Base-by-base conservation (phyloP, 441 rosid genomes). In the Arabidopsis hybrid region DNA sequence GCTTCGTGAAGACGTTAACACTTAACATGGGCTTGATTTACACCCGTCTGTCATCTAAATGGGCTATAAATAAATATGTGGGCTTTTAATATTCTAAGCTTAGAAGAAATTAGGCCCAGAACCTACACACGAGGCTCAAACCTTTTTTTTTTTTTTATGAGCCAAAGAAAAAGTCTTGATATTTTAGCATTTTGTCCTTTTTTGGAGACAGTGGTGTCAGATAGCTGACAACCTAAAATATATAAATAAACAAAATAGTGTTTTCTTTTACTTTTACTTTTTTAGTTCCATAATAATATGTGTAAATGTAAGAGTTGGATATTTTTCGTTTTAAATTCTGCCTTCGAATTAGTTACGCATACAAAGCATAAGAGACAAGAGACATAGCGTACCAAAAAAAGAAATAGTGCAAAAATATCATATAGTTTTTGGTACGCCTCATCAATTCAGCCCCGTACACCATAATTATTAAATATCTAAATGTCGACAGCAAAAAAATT, bases 151-250 rank as follows among this genome's bases (percentile, higher is more conserved):
- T 21, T 5, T 51, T 29, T 47, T 21, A 18, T n/a, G 57, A 67
- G 50, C 50, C 35, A 14, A 10, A 42, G 36, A 43, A 52, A 43
- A 47, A 53, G 43, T n/a, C 52, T 45, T 69, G 70, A 75, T 60
- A 45, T 69, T 69, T 76, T 69, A 49, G 31, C 47, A 38, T 56
- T 63, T 76, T 76, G 75, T 69, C 71, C 21, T 63, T 65, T 51
- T 52, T 35, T 16, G 39, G 32, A n/a, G 75, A 70, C 79, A 76
- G 52, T 47, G 60, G 75, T 76, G 79, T 70, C 75, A 76, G 75
- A 46, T 39, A 52, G 38, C 79, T 61, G 74, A 69, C 74, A 68
- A 31, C 36, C 46, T 61, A 69, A 26, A 36, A 60, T 74, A 51
- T 18, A 38, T 60, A 21, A 34, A 50, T 57, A 59, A 32, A 13